Percentiles rank a stretch among this genome's conserved stretches.
Conservation (phyloP, 139 green algal genomes). For the Zygnema circumcarinatum region DNA sequence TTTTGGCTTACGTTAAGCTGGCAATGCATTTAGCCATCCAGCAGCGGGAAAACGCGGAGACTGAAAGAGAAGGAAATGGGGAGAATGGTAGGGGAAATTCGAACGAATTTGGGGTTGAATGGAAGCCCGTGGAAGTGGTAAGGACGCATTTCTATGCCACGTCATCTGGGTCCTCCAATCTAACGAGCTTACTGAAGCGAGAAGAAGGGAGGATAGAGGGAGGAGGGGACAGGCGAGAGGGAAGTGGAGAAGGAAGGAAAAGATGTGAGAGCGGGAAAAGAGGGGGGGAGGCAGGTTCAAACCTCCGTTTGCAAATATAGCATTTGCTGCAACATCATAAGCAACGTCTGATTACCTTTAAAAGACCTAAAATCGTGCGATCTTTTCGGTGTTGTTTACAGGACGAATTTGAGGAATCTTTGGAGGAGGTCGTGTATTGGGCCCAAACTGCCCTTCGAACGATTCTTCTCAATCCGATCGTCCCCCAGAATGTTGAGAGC, state of each 20-base stretch:
- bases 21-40: background rate
- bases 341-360: background rate
- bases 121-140: no score
- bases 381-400: background rate
- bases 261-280: background rate
- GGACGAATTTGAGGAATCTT: background rate
- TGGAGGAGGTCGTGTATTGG: no score
- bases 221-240: background rate
- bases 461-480: no score
- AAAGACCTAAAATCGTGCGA: background rate
- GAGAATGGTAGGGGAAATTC: no score
- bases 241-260: background rate
- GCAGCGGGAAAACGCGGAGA: background rate
- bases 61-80: background rate
- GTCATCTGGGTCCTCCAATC: no score
- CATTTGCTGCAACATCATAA: background rate
- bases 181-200: no score
- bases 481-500: no score
- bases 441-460: no score
- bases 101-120: no score
- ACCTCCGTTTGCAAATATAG: background rate
- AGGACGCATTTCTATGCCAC: no score
- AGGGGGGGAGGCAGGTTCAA: background rate
- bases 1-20: background rate
- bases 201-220: background rate